phyloP scores from a whole-genome alignment of 345 rosid genomes.

The Erysimum cheiranthoides region DNA sequence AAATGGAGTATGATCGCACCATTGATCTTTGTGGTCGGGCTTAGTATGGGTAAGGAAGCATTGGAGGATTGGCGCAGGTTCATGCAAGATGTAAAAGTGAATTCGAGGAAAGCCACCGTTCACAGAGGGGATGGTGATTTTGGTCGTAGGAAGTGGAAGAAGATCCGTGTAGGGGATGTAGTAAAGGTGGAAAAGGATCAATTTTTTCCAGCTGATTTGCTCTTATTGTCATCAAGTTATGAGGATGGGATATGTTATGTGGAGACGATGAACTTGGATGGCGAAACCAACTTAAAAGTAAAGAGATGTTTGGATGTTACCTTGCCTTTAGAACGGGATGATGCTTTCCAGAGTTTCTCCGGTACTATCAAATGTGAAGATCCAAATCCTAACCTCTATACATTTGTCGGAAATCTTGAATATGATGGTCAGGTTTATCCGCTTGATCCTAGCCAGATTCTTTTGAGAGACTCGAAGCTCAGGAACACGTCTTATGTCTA shows the following conservation, averaged over 20 bases:
- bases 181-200: constrained; percentile 67
- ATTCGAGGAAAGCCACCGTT: constrained; percentile 50
- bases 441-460: constrained; percentile 61
- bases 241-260: constrained; percentile 86
- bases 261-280: constrained; percentile 85
- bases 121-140: constrained; percentile 59
- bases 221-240: constrained; percentile 71
- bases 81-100: constrained; percentile 56
- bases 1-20: constrained; percentile 59
- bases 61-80: constrained; percentile 76
- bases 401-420: constrained; percentile 71
- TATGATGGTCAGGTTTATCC: constrained; percentile 55
- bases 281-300: constrained; percentile 73
- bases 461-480: constrained; percentile 79
- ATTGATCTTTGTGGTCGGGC: constrained; percentile 64
- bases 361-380: constrained; percentile 67
- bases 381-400: constrained; percentile 76
- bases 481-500: constrained; percentile 71
- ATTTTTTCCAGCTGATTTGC: constrained; percentile 73
- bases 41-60: constrained; percentile 74
- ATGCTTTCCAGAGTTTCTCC: constrained; percentile 46
- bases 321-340: constrained; percentile 55
- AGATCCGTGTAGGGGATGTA: constrained; percentile 67
- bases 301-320: constrained; percentile 72
- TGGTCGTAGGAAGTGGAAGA: constrained; percentile 57